Percentiles rank a stretch among this genome's conserved stretches.
phyloP scores from a whole-genome alignment of 2,329 filamentous ascomycete species.

The Neopestalotiopsis sp. region DNA sequence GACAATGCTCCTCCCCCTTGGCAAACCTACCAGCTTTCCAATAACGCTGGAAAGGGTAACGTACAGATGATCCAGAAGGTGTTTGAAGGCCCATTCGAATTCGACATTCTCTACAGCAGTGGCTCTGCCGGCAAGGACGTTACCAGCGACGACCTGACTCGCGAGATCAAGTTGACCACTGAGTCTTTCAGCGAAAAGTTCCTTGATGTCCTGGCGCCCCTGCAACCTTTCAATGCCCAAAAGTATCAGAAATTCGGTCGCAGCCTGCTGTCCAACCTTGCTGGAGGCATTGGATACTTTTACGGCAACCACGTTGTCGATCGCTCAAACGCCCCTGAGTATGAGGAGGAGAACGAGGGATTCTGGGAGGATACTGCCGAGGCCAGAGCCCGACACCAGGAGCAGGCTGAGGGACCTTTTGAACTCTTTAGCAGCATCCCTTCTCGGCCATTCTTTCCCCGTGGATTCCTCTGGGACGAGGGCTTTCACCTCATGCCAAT shows the following conservation, averaged over 20 bases:
- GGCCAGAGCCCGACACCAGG: slow-evolving; percentile 72
- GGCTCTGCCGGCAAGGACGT: slow-evolving; percentile 65
- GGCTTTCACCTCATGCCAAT: slow-evolving; percentile 94
- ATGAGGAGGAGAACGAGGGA: slow-evolving; percentile 92
- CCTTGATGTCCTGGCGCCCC: slow-evolving; percentile 71
- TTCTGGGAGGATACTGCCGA: slow-evolving; percentile 94
- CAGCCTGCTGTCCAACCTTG: slow-evolving; percentile 90
- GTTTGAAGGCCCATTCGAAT: slow-evolving; percentile 89
- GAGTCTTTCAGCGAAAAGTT: slow-evolving; percentile 79
- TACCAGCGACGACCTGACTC: slow-evolving; percentile 68
- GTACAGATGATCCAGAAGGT: slow-evolving; percentile 89
- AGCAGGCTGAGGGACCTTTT: slow-evolving; percentile 78
- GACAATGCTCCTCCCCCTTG: slow-evolving; percentile 80
- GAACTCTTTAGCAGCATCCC: slow-evolving; percentile 92
- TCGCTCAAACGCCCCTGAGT: slow-evolving; percentile 88
- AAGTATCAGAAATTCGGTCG: slow-evolving; percentile 83
- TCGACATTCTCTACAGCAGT: slow-evolving; percentile 90
- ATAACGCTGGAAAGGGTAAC: slow-evolving; percentile 75
- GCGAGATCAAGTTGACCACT: slow-evolving; percentile 70
- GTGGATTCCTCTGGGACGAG: slow-evolving; percentile 97
- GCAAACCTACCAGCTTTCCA: slow-evolving; percentile 80
- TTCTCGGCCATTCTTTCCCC: slow-evolving; percentile 92
- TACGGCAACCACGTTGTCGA: slow-evolving; percentile 88
- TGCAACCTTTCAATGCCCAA: slow-evolving; percentile 75
- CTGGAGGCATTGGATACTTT: slow-evolving; percentile 96